Base-by-base conservation (phyloP, 345 rosid genomes). In the Stellera chamaejasme region DNA sequence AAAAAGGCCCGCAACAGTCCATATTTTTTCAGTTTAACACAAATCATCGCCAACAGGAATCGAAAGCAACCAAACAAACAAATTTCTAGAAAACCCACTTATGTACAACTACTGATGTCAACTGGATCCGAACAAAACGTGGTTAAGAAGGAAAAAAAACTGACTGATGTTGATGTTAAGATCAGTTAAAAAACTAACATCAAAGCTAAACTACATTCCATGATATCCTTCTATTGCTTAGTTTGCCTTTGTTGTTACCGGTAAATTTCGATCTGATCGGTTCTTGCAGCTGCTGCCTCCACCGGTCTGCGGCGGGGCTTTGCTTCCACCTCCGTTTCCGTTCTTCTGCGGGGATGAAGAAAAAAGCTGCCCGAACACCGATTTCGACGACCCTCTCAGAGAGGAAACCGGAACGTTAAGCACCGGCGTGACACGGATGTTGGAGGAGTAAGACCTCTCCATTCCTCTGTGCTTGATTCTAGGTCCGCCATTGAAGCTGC, bases 361-460 rank as follows among this genome's bases (percentile, higher is more conserved):
- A 51, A 85, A 75, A 47, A 82, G 68, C n/a, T 82, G 82, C 2
- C 83, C 82, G 54, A 75, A 75, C 42, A 72, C 79, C 1, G 88
- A 70, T 28, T 77, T 82, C 2, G 89, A 75, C 0, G 86, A 80
- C 2, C 86, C 78, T 48, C 81, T 75, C 2, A 80, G 74, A 1
- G 91, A 81, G 48, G 81, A 71, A 56, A 85, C 82, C 4, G 93
- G 93, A 10, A 85, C 89, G 59, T 85, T 82, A 10, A 85, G 88
- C 49, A 85, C 88, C 60, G 88, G 88, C 27, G 72, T 73, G 56
- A 85, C 62, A 36, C 93, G 62, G 10, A 85, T 84, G 23, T 90
- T 88, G 10, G 97, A 92, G 0, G 97, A 89, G 66, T 93, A 79
- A 19, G 96, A 93, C 66, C 97, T 75, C 71, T 87, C 97, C 87